Conservation (phyloP, 2,329 filamentous ascomycete species). For the Arachnomyces sp. region DNA sequence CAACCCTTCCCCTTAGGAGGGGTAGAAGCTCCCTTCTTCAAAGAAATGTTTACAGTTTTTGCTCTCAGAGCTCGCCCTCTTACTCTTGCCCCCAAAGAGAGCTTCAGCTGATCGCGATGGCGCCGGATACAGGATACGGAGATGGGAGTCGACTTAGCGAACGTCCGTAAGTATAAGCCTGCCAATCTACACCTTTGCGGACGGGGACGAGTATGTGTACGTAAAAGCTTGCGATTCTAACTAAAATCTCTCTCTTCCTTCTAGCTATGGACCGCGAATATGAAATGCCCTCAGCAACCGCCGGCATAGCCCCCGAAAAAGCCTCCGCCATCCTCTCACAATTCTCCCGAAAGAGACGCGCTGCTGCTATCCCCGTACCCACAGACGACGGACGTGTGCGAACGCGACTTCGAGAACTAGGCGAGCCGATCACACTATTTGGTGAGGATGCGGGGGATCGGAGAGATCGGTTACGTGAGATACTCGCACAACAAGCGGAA, state of each 20-base stretch:
- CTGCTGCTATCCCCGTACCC: slow-evolving; percentile 80
- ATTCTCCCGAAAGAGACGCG: slow-evolving; percentile 83
- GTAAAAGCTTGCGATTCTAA: too few species aligned
- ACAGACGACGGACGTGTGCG: slow-evolving; percentile 88
- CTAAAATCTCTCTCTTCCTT: slow-evolving; percentile 5
- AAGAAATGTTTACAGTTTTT: slow-evolving; percentile 8
- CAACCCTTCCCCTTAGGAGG: slow-evolving; percentile 17
- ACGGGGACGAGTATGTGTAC: too few species aligned
- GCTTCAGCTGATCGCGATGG: slow-evolving; percentile 23
- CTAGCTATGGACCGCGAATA: slow-evolving; percentile 72
- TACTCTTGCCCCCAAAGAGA: slow-evolving; percentile 3
- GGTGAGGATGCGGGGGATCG: slow-evolving; percentile 81
- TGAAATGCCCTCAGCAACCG: slow-evolving; percentile 57
- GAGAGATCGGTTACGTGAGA: slow-evolving; percentile 73
- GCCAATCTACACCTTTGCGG: not conserved
- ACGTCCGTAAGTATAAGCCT: slow-evolving; percentile 48
- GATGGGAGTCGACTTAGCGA: slow-evolving; percentile 54
- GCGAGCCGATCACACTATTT: slow-evolving; percentile 91
- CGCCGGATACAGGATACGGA: slow-evolving; percentile 40
- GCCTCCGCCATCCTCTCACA: slow-evolving; percentile 78
- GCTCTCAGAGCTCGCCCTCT: slow-evolving; percentile 11
- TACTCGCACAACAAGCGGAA: slow-evolving; percentile 67
- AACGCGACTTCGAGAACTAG: slow-evolving; percentile 68
- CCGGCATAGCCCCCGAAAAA: slow-evolving; percentile 67
- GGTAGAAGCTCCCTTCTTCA: slow-evolving; percentile 5